Percentiles rank a stretch among this genome's conserved stretches.
Evolutionary conservation across 805 yeast species (phyloP).

Genomic region (Yarrowia osloensis): DNA sequence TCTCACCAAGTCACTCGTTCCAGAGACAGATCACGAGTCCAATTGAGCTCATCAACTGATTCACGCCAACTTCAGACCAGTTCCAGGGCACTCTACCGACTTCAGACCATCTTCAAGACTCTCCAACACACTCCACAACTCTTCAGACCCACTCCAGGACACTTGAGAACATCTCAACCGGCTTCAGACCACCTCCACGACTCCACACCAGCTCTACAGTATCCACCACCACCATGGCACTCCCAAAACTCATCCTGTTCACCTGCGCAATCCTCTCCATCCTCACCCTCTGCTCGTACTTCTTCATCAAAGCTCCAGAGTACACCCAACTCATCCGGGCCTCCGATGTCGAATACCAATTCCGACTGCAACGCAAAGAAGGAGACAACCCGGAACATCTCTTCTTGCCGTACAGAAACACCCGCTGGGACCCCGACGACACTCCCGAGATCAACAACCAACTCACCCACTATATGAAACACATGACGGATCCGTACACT

Average conservation of each 20-base stretch:
- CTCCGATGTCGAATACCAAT: not conserved
- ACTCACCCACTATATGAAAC: not conserved
- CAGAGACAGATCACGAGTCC: too few species aligned
- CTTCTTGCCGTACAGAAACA: constrained; percentile 3
- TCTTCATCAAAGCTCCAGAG: constrained; percentile 1
- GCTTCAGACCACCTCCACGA: too few species aligned
- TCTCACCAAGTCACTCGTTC: too few species aligned
- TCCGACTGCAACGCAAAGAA: not conserved
- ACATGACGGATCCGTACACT: not conserved
- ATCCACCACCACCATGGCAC: not conserved
- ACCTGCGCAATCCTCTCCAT: constrained; percentile 1
- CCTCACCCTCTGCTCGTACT: not conserved
- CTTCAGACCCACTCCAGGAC: too few species aligned
- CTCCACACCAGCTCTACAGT: too few species aligned
- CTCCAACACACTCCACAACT: too few species aligned
- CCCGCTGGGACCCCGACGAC: constrained; percentile 6
- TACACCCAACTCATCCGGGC: not conserved
- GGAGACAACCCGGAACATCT: not conserved
- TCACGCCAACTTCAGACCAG: too few species aligned
- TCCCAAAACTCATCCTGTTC: not conserved
- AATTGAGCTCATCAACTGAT: too few species aligned
- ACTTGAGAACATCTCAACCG: too few species aligned
- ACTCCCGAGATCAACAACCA: not conserved
- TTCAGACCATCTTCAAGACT: too few species aligned
- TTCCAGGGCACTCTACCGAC: too few species aligned